Conservation (phyloP, 2,329 filamentous ascomycete genomes). For the Aspergillus hortae region DNA sequence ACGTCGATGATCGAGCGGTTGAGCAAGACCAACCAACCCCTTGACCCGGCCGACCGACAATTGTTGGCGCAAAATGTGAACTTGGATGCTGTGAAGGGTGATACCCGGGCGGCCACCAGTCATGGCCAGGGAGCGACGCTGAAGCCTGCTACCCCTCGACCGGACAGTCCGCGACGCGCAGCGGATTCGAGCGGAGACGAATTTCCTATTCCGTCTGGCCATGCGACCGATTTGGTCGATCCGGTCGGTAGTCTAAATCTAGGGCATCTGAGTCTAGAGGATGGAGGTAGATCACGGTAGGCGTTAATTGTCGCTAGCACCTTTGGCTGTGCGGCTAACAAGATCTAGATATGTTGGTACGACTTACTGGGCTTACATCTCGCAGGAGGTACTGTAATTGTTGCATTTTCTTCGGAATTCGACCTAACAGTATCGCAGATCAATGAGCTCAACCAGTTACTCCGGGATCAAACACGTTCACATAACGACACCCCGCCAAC, state of each 20-base stretch:
- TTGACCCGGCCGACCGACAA: conserved; percentile 23
- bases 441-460: conserved; percentile 42
- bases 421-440: conserved; percentile 25
- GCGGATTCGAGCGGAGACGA: conserved; percentile 37
- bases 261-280: conserved; percentile 42
- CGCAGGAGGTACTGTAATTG: conserved; percentile 33
- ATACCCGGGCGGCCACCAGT: conserved; percentile 12
- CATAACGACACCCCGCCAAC: conserved; percentile 22
- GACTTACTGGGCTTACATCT: conserved; percentile 46
- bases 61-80: conserved; percentile 14
- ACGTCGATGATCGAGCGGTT: conserved; percentile 44
- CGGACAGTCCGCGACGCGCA: conserved; percentile 31
- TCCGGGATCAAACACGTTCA: conserved; percentile 40
- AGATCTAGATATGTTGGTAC: conserved; percentile 41
- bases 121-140: conserved; percentile 9
- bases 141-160: conserved; percentile 18
- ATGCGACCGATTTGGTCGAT: conserved; percentile 41
- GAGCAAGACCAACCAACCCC: conserved; percentile 31
- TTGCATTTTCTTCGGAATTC: background rate
- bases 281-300: conserved; percentile 42
- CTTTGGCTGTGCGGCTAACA: background rate
- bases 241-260: conserved; percentile 40
- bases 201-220: conserved; percentile 41
- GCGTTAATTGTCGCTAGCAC: conserved; percentile 22
- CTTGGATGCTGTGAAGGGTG: conserved; percentile 15